Percentiles rank a stretch among this genome's conserved stretches.
phyloP scores from a whole-genome alignment of 805 yeast genomes.

The Tetrapisispora iriomotensis region DNA sequence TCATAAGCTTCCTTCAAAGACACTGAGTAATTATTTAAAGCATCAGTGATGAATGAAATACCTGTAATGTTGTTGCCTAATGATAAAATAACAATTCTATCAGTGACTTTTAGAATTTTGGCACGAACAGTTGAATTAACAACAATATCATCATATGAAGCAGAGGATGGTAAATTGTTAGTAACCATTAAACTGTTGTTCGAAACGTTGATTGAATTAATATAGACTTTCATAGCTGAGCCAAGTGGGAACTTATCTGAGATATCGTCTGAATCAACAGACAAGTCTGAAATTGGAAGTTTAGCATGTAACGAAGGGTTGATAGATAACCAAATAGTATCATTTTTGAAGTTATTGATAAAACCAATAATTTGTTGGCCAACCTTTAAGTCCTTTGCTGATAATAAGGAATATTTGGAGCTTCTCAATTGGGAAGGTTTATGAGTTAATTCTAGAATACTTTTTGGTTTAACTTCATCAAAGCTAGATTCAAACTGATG shows the following conservation, averaged over 20 bases:
- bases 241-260: constrained; percentile 63
- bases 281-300: constrained; percentile 53
- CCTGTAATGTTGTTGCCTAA: constrained; percentile 48
- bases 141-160: constrained; percentile 37
- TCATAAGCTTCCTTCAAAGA: constrained; percentile 41
- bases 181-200: constrained; percentile 42
- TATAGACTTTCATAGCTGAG: constrained; percentile 50
- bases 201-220: constrained; percentile 44
- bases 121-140: constrained; percentile 53
- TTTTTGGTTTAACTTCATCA: constrained; percentile 44
- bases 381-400: constrained; percentile 33
- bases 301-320: constrained; percentile 62
- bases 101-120: constrained; percentile 48
- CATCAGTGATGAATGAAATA: constrained; percentile 65
- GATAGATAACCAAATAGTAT: constrained; percentile 56
- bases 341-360: constrained; percentile 54
- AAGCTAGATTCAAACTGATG: constrained; percentile 60
- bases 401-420: constrained; percentile 23
- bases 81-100: constrained; percentile 55
- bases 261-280: constrained; percentile 44
- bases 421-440: constrained; percentile 33
- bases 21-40: constrained; percentile 55
- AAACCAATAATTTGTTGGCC: constrained; percentile 49
- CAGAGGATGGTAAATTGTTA: constrained; percentile 37
- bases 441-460: constrained; percentile 56